Percentiles rank a stretch among this genome's conserved stretches.
These are phyloP conservation scores for Mycena sanguinolenta DNA, from an alignment of 768 basidiomycete species.

Conservation along the genomic window DNA sequence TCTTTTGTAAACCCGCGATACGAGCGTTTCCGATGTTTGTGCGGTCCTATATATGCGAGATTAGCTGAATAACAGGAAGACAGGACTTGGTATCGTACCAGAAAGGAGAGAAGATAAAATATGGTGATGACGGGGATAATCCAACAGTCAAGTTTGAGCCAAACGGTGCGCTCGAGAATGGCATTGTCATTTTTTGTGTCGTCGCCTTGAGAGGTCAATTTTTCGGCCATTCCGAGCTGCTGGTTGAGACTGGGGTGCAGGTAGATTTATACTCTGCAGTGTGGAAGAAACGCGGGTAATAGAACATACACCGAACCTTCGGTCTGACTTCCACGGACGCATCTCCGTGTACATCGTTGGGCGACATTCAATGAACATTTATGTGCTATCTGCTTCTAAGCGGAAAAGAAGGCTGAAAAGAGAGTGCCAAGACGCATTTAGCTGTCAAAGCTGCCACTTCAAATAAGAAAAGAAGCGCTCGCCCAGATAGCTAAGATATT, in stretches of 20 bases:
- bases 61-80: no score
- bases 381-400: no score
- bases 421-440: no score
- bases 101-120: neutral
- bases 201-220: neutral
- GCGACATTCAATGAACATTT: no score
- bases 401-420: no score
- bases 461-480: no score
- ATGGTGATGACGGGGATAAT: conserved; percentile 63
- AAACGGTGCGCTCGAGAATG: conserved; percentile 54
- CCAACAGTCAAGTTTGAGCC: conserved; percentile 62
- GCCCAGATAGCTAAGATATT: no score
- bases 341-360: no score
- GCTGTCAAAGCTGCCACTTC: no score
- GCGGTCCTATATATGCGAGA: neutral
- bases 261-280: neutral
- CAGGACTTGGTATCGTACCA: no score
- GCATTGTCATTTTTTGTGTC: neutral
- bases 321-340: neutral
- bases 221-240: neutral
- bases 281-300: neutral
- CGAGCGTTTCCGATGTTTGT: conserved; percentile 62
- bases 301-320: neutral
- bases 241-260: no score
- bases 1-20: conserved; percentile 69